phyloP scores from a whole-genome alignment of 805 yeast genomes.

The Candida alai region DNA sequence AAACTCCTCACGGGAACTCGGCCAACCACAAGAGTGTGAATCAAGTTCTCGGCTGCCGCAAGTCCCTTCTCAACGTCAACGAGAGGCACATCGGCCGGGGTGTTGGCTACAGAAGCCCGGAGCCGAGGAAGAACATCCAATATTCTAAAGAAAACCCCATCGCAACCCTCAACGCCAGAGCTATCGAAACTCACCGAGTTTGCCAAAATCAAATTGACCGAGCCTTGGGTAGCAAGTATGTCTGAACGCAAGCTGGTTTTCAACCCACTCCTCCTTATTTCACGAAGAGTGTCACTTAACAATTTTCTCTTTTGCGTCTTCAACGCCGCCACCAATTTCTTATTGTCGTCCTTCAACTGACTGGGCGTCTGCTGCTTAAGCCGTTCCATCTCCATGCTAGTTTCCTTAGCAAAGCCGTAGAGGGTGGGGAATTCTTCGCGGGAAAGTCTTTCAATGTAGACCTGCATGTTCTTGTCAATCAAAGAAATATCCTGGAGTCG shows the following conservation, averaged over 20 bases:
- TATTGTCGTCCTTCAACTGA: constrained; percentile 64
- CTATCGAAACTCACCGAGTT: constrained; percentile 43
- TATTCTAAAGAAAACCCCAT: constrained; percentile 59
- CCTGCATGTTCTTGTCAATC: constrained; percentile 54
- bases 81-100: constrained; percentile 71
- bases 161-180: constrained; percentile 34
- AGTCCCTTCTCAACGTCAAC: constrained; percentile 72
- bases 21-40: constrained; percentile 52
- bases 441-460: constrained; percentile 36
- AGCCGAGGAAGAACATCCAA: constrained; percentile 80
- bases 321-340: constrained; percentile 60
- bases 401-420: constrained; percentile 50
- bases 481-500: constrained; percentile 49
- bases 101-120: constrained; percentile 56
- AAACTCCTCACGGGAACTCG: constrained; percentile 46
- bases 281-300: constrained; percentile 72
- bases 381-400: constrained; percentile 54
- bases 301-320: constrained; percentile 78
- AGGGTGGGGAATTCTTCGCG: constrained; percentile 45
- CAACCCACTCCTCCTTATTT: constrained; percentile 73
- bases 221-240: constrained; percentile 56
- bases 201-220: constrained; percentile 61
- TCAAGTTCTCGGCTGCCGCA: constrained; percentile 69
- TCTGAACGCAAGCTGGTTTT: constrained; percentile 63
- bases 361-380: constrained; percentile 77